Base-by-base conservation (phyloP, 2,329 filamentous ascomycete species). In the Elsinoe fawcettii region DNA sequence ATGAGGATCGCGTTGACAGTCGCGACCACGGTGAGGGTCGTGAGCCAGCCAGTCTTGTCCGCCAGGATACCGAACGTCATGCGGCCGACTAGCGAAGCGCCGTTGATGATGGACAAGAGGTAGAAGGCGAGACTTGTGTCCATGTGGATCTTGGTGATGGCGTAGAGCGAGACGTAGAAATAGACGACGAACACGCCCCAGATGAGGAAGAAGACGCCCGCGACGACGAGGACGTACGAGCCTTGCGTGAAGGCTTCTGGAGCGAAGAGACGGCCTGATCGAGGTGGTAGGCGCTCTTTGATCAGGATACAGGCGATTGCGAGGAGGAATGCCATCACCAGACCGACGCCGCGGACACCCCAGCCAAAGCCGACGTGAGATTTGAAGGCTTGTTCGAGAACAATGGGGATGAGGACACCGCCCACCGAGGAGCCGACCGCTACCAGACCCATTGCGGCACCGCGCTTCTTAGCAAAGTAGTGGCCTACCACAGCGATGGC, bases 81-180 rank as follows among this genome's bases (percentile, higher is more conserved):
- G 9, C 80, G 77, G 0, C 81, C 81, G 36, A 80, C 73, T 0
- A 74, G 75, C 0, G 79, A 82, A 1, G 82, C 78, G 0, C 74
- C 80, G 63, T 87, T 87, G 60, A 86, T 73, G 53, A 87, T 82
- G 1, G 84, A 76, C 1, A 87, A 69, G 1, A 86, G 73, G 62
- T 86, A 87, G 59, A 81, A 84, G 0, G 80, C 80, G 1, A 86
- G 67, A 0, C 78, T 73, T 4, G 72, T 63, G 58, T 69, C 68
- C 1, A 78, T 74, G 61, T 85, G 77, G 8, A 75, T 73, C 0
- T 70, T 67, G 0, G 73, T 66, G 3, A 82, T 73, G 2, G 80
- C 82, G 62, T 83, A 86, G 0, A 78, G 72, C 7, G 82, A 79
- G 6, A 81, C 67, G 63, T 77, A 82, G 65, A 80, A 79, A 8